Percentiles rank a stretch among this genome's conserved stretches.
phyloP scores from a whole-genome alignment of 2,329 filamentous ascomycete genomes.

The Talaromyces sp. region DNA sequence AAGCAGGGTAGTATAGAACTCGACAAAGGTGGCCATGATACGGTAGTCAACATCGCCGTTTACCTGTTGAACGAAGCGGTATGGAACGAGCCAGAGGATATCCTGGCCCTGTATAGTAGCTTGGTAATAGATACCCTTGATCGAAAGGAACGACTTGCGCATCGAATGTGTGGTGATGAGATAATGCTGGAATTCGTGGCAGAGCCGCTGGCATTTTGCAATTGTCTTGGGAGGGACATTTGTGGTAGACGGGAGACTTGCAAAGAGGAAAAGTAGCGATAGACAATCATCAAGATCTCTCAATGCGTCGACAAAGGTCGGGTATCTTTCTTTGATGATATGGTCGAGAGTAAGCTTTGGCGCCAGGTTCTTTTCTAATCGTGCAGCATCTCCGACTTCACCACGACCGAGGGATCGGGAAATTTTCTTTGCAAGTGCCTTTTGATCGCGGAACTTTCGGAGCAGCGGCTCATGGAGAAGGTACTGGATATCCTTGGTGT shows the following conservation, averaged over 20 bases:
- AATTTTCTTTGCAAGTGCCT: slow-evolving; percentile 96
- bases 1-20: slow-evolving; percentile 96
- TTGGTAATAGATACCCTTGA: slow-evolving; percentile 99
- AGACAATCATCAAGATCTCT: slow-evolving; percentile 94
- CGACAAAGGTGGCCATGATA: slow-evolving; percentile 98
- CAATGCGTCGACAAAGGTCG: slow-evolving; percentile 90
- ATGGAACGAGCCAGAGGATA: slow-evolving; percentile 93
- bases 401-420: slow-evolving; percentile 85
- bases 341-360: slow-evolving; percentile 90
- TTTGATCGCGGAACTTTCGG: slow-evolving; percentile 94
- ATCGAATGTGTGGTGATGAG: slow-evolving; percentile 87
- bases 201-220: slow-evolving; percentile 86
- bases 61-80: slow-evolving; percentile 94
- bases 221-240: slow-evolving; percentile 94
- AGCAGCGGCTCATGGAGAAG: slow-evolving; percentile 94
- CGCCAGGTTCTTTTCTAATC: slow-evolving; percentile 86
- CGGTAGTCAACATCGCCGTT: slow-evolving; percentile 94
- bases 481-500: slow-evolving; percentile 96
- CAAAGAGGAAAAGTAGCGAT: slow-evolving; percentile 96
- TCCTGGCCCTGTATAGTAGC: slow-evolving; percentile 96
- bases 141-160: slow-evolving; percentile 93
- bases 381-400: slow-evolving; percentile 82
- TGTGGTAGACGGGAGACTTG: slow-evolving; percentile 85
- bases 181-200: slow-evolving; percentile 96
- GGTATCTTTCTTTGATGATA: slow-evolving; percentile 96